Conservation (phyloP, 352 stramenopile species). For the Pythium volutum region DNA sequence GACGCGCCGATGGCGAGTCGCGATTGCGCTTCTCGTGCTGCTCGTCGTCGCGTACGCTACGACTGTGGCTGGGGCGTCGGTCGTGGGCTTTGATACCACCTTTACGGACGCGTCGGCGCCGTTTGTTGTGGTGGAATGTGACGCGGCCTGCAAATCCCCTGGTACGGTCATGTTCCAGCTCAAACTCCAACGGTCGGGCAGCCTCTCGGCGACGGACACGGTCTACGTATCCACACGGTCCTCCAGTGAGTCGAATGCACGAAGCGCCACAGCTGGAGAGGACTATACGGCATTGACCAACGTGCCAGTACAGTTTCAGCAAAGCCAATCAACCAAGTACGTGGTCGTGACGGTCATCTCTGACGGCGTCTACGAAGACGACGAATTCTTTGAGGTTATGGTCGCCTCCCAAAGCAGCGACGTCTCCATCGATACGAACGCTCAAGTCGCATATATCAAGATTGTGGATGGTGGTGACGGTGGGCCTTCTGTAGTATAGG, state of each 20-base stretch:
- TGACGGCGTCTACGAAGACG: conserved; percentile 46
- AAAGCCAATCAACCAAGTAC: conserved; percentile 26
- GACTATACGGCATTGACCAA: conserved; percentile 37
- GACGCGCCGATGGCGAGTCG: background rate
- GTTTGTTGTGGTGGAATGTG: conserved; percentile 33
- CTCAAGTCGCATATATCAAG: conserved; percentile 32
- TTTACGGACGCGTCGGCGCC: conserved; percentile 30
- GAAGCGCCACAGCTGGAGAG: conserved; percentile 20
- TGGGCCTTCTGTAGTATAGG: conserved; percentile 17
- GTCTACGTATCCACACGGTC: conserved; percentile 38
- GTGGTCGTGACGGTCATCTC: conserved; percentile 38
- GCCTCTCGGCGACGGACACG: conserved; percentile 26
- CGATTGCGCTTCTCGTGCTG: background rate
- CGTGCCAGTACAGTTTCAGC: conserved; percentile 29
- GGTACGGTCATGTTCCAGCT: conserved; percentile 33
- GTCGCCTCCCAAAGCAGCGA: conserved; percentile 27
- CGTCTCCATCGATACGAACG: conserved; percentile 15
- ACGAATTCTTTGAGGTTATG: conserved; percentile 40
- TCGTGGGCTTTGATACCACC: conserved; percentile 27
- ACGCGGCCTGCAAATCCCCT: conserved; percentile 36
- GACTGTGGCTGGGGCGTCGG: background rate
- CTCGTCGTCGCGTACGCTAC: background rate
- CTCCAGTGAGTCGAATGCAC: background rate
- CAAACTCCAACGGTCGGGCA: conserved; percentile 30
- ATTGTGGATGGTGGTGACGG: conserved; percentile 39